Evolutionary conservation across 495 filamentous ascomycete species (phyloP), one percentile per base, ranked within the genome.

Genomic region (Aspergillus sclerotioniger): DNA sequence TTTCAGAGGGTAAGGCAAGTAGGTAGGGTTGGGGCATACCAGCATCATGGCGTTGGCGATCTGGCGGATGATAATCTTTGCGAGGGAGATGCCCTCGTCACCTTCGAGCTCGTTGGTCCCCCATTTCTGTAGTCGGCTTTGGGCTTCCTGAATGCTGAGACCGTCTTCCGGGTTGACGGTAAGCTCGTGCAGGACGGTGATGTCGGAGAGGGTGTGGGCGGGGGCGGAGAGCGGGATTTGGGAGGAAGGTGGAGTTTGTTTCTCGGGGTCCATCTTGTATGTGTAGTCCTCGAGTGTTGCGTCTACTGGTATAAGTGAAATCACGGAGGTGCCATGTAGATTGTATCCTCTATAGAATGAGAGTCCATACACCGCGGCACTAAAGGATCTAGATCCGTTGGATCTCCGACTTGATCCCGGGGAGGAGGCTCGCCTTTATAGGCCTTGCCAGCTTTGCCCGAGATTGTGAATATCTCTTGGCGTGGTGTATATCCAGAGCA

Each of bases 11-110:
- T 3, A 21, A 13, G 28, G 10, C n/a, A 48, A 8, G 13, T 63
- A n/a, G n/a, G n/a, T 61, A 50, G 45, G 16, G 13, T 21, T 21
- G 6, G 20, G 20, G 67, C 65, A 62, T 62, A 84, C 80, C 60
- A 86, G 69, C 62, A 85, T 84, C 80, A 90, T 85, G 7, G 87
- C 86, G 65, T 89, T 88, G 60, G 87, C 82, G 32, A 87, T 71
- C 59, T 87, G 84, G 7, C 81, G 69, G 54, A 87, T 70, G 8
- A 88, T 65, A 63, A 88, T 88, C 59, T 81, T 81, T 2, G 67
- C 73, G 20, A 80, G 65, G 17, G 81, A 80, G 51, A 89, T 83
- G 15, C 84, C 80, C 57, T 76, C 75, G 50, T 76, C 81, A 45
- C 82, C 80, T 45, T 82, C 81, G 31, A 91, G 64, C 56, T 85